Percentiles rank a stretch among this genome's conserved stretches.
phyloP scores from a whole-genome alignment of 2,329 filamentous ascomycete genomes.

The Xylariaceae sp. region DNA sequence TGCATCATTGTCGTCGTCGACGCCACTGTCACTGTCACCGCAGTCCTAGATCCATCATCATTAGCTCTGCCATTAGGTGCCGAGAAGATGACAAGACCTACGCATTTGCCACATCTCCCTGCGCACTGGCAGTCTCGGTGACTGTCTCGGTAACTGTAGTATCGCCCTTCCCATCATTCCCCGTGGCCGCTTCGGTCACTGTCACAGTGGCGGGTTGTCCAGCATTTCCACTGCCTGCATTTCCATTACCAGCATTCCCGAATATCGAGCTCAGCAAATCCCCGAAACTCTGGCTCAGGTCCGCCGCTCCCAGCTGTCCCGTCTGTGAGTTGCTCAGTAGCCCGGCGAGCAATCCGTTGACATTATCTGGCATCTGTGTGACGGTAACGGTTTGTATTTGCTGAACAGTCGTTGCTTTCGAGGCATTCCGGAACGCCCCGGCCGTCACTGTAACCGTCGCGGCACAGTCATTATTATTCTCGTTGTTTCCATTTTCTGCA shows the following conservation, averaged over 20 bases:
- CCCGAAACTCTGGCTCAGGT: no score
- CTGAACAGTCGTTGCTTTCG: slow-evolving; percentile 3
- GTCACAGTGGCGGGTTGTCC: no score
- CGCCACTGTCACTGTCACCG: slow-evolving; percentile 23
- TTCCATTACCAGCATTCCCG: no score
- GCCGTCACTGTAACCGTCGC: slow-evolving; percentile 15
- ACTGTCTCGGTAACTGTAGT: slow-evolving; percentile 3
- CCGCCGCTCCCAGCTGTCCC: not conserved
- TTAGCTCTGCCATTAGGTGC: no score
- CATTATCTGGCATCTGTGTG: slow-evolving; percentile 30
- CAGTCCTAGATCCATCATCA: no score
- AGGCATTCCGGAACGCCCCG: not conserved
- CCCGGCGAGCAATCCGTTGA: not conserved
- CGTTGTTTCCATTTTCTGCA: not conserved
- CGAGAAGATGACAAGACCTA: no score
- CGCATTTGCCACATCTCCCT: no score
- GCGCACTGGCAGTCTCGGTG: not conserved
- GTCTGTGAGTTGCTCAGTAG: not conserved
- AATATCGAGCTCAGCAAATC: no score
- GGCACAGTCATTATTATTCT: not conserved
- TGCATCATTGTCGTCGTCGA: slow-evolving; percentile 30
- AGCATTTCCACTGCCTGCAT: no score
- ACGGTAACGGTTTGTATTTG: slow-evolving; percentile 34
- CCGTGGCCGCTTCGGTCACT: not conserved
- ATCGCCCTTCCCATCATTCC: slow-evolving; percentile 8